Evolutionary conservation across 1,139 yeast species (phyloP).

Genomic region (Kodamaea sp.): DNA sequence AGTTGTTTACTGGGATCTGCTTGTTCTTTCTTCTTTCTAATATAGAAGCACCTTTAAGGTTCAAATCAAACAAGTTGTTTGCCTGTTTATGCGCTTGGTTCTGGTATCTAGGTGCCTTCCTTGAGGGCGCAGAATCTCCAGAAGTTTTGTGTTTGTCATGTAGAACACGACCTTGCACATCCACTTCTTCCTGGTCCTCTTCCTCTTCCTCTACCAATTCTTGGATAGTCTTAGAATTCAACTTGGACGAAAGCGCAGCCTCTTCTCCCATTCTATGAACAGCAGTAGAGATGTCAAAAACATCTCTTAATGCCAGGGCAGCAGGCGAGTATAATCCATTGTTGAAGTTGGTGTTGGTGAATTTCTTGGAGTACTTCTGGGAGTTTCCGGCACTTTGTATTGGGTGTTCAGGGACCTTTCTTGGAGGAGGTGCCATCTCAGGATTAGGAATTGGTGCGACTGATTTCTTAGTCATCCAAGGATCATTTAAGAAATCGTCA

Average conservation of each 20-base stretch:
- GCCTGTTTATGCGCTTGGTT: conserved; percentile 14
- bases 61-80: conserved; percentile 60
- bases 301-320: conserved; percentile 89
- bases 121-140: conserved; percentile 9
- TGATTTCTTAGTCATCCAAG: conserved; percentile 59
- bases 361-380: conserved; percentile 26
- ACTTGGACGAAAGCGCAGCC: conserved; percentile 49
- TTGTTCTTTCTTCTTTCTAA: conserved; percentile 68
- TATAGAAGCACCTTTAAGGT: conserved; percentile 77
- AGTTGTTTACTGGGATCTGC: conserved; percentile 17
- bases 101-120: conserved; percentile 24
- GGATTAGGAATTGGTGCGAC: conserved; percentile 1
- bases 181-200: conserved; percentile 31
- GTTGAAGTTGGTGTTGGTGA: conserved; percentile 13
- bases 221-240: conserved; percentile 25
- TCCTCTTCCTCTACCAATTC: conserved; percentile 44
- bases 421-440: conserved; percentile 6
- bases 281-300: conserved; percentile 91
- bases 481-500: conserved; percentile 76
- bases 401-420: conserved; percentile 22
- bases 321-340: conserved; percentile 70
- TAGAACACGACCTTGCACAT: conserved; percentile 13
- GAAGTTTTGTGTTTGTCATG: conserved; percentile 3
- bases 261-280: conserved; percentile 94
- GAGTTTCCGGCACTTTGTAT: conserved; percentile 23